Evolutionary conservation across 2,329 filamentous ascomycete species (phyloP), one percentile per base, ranked within the genome.

Genomic region (Fusarium circinatum): DNA sequence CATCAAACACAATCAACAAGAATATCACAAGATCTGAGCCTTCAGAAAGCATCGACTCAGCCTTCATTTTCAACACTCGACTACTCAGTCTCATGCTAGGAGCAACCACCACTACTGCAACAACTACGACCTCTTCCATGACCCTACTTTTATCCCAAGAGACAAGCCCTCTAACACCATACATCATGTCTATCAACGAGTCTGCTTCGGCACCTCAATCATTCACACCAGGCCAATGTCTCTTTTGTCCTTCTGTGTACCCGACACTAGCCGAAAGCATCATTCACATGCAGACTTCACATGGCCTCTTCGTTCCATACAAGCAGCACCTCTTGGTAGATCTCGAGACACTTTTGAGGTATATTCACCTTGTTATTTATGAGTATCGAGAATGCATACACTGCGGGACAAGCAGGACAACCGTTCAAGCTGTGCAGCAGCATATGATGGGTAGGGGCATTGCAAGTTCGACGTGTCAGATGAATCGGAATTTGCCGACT

Each of bases 391-490:
- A 69, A 34, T 69, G 66, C 6, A 20, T 69, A 5, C 14, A 69
- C 8, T 69, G 66, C 8, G 66, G 44, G 11, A 69, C 66, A 7
- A 28, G 34, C 3, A 42, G 56, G 6, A 15, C 34, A 0, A 64
- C 66, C 0, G 22, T 51, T 0, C 66, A 69, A 0, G 66, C 56
- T 8, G 66, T 64, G 4, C 66, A 69, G 6, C 65, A 69, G 15
- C 66, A 69, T 3, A 69, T 69, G 57, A 41, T 22, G 8, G 57
- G 66, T 0, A 69, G 69, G n/a, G 66, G 66, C 0, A 69, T 6
- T 69, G 66, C 42, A 69, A 69, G 15, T 69, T 69, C 6, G 66
- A 69, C 9, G 15, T 69, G 3, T 41, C 57, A 0, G 57, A 64
- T 4, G 38, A 28, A 2, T 64, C 66, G 3, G 66, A 69, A 2